phyloP scores from a whole-genome alignment of 2,329 filamentous ascomycete genomes.

The Anthostomella pinea region DNA sequence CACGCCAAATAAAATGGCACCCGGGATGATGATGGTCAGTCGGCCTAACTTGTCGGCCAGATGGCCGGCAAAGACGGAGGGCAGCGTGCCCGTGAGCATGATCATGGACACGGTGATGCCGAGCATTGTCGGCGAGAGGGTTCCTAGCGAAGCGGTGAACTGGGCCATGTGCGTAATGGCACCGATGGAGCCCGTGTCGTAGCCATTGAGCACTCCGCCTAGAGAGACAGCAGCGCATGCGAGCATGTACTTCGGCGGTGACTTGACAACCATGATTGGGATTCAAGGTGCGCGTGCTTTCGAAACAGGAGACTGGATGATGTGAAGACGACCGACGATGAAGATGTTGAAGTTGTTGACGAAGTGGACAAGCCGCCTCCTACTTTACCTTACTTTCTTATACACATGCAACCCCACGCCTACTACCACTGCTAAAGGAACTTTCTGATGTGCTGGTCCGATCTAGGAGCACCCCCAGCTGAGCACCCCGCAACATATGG shows the following conservation, averaged over 20 bases:
- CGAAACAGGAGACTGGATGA: no score
- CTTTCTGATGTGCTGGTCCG: no score
- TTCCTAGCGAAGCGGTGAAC: conserved; percentile 39
- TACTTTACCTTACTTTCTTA: no score
- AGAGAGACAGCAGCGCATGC: conserved; percentile 31
- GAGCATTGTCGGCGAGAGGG: conserved; percentile 48
- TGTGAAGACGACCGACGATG: no score
- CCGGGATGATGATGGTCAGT: conserved; percentile 41
- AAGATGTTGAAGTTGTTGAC: no score
- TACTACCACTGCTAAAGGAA: no score
- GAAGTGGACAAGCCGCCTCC: no score
- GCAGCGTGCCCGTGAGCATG: conserved; percentile 54
- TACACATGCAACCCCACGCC: no score
- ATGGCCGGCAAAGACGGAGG: conserved; percentile 56
- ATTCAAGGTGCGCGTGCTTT: no score
- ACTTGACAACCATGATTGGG: no score
- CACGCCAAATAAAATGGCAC: conserved; percentile 50
- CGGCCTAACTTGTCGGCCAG: conserved; percentile 52
- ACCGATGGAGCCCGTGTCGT: conserved; percentile 36
- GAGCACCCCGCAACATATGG: no score
- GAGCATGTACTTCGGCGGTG: conserved; percentile 32
- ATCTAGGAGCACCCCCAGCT: no score
- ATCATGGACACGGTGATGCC: conserved; percentile 60
- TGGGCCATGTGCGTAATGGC: conserved; percentile 33
- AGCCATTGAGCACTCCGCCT: conserved; percentile 36